Evolutionary conservation across 306 rosid species (phyloP).

Genomic region (Vigna radiata): DNA sequence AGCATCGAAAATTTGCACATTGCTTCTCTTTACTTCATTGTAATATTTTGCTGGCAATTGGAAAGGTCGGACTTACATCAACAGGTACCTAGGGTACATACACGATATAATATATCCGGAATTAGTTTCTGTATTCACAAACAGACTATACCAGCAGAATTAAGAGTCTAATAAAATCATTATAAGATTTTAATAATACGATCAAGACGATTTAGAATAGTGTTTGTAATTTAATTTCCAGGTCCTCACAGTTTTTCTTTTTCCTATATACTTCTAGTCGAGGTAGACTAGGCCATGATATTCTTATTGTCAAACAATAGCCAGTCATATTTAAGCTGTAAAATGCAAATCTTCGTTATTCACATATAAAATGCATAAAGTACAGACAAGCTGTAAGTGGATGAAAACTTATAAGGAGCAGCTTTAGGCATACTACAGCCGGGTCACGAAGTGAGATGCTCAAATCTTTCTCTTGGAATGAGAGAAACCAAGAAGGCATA

Average conservation of each 20-base stretch:
- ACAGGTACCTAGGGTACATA: constrained; percentile 73
- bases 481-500: no score
- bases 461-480: background rate
- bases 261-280: background rate
- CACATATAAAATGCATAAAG: background rate
- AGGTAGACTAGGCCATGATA: constrained; percentile 7
- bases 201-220: background rate
- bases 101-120: constrained; percentile 7
- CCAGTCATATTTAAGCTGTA: background rate
- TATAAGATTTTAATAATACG: constrained; percentile 2
- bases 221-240: background rate
- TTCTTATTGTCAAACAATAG: background rate
- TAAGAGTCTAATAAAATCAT: background rate
- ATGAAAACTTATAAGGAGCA: background rate
- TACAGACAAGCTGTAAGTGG: background rate
- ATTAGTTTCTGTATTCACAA: constrained; percentile 12
- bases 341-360: background rate
- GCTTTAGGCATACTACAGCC: background rate
- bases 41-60: constrained; percentile 70
- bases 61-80: constrained; percentile 78
- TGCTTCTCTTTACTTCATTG: constrained; percentile 32
- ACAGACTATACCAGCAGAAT: background rate
- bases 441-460: background rate
- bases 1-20: constrained; percentile 20
- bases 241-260: background rate